Evolutionary conservation across 192 early-diverging fungal species (phyloP), one percentile per base, ranked within the genome.

Genomic region (Podila epigama): DNA sequence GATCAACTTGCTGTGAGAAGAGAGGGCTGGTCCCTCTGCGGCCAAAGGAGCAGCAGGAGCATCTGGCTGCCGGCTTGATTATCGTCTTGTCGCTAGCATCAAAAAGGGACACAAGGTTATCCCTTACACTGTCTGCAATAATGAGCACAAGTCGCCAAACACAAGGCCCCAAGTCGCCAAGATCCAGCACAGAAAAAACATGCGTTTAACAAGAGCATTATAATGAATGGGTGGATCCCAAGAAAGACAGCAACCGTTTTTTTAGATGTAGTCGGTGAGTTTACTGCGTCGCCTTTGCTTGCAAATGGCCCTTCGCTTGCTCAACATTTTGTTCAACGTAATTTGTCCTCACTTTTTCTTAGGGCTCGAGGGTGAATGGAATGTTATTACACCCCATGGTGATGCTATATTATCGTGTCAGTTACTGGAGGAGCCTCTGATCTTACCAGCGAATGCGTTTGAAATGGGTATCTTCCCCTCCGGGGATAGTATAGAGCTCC

Each of bases 161-260:
- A 29, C 28, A 28, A 29, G 20, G n/a, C 22, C 51, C 27, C 51
- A 27, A 3, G 28, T 29, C 22, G n/a, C 27, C 51, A 52, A 52
- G n/a, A 52, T 52, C 28, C 51, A 28, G n/a, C 51, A 52, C 51
- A 20, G 51, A 29, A 52, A 52, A 29, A 52, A 52, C 51, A 52
- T 28, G 22, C n/a, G 51, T 28, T 25, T 52, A 52, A 52, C 51
- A 52, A 52, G 51, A 52, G n/a, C 27, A 29, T 52, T 52, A 25
- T 20, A 9, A 29, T 29, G 4, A 52, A 52, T 52, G 51, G 51
- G 8, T 52, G n/a, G 3, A 29, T 52, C n/a, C n/a, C 51, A 52
- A 11, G 51, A 25, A 20, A 22, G n/a, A 29, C 22, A 10, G 9
- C 51, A 52, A 52, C 51, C 2, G 20, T 52, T 2, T 52, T 52